Evolutionary conservation across 2,329 filamentous ascomycete genomes (phyloP).

Genomic region (Trichophyton mentagrophytes): DNA sequence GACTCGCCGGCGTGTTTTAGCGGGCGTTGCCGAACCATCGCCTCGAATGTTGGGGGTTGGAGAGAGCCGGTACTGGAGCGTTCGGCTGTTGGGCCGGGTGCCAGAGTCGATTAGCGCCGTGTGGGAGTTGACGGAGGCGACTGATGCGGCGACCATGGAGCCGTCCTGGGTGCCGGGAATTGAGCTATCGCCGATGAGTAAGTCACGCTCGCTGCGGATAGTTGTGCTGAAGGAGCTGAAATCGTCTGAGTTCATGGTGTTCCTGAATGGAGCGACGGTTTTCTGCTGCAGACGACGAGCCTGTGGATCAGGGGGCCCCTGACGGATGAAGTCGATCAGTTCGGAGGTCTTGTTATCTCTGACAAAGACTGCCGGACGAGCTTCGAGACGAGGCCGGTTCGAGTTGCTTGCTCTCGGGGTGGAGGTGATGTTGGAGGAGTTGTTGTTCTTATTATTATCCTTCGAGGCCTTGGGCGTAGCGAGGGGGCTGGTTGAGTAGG

Average conservation of each 20-base stretch:
- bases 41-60: background rate
- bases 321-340: slow-evolving; percentile 87
- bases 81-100: slow-evolving; percentile 20
- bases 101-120: slow-evolving; percentile 50
- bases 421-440: too few species aligned
- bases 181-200: slow-evolving; percentile 25
- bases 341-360: slow-evolving; percentile 61
- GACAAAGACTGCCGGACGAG: slow-evolving; percentile 57
- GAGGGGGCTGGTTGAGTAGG: background rate
- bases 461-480: background rate
- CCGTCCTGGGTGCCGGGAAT: slow-evolving; percentile 37
- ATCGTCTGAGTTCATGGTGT: slow-evolving; percentile 76
- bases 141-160: slow-evolving; percentile 37
- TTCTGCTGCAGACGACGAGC: slow-evolving; percentile 60
- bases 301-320: slow-evolving; percentile 56
- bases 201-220: slow-evolving; percentile 14
- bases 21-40: slow-evolving; percentile 31
- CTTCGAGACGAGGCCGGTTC: slow-evolving; percentile 44
- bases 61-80: slow-evolving; percentile 12
- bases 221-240: slow-evolving; percentile 27
- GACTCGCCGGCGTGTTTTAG: slow-evolving; percentile 62
- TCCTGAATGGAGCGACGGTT: slow-evolving; percentile 71
- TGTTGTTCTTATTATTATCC: background rate
- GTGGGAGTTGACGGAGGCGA: slow-evolving; percentile 60
- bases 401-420: slow-evolving; percentile 14